Base-by-base conservation (phyloP, 176 grass and related monocot genomes). In the Canna indica region DNA sequence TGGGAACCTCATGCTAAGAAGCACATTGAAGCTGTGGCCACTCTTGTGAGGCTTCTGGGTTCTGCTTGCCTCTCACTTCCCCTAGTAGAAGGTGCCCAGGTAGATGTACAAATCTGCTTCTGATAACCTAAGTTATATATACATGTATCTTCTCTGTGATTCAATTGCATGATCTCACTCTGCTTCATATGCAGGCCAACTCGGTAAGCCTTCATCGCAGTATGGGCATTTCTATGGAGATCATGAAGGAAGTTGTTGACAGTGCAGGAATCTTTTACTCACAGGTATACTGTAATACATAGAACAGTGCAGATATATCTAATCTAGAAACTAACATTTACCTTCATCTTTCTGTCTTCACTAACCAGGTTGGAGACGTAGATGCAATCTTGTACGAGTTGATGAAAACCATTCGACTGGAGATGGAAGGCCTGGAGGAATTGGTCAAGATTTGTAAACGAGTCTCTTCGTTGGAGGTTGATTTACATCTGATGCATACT, bases 361-460 rank as follows among this genome's bases (percentile, higher is more conserved):
- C 54, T n/a, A 34, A 36, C 48, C 78, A 96, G 92, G 83, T 79
- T 13, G 74, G 81, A 3, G 78, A 54, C 24, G 60, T 85, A 22
- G 76, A 79, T 73, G 36, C 70, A 59, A 45, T 79, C 25, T 58
- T 91, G 7, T 65, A 26, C 6, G 88, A 96, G 28, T 76, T 96
- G 2, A 41, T 25, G 31, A 60, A 75, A 58, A 87, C 77, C 67
- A 85, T 91, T 27, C 73, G 45, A 71, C 63, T 75, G 83, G 92
- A 96, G 78, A 66, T 85, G 57, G 83, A 96, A 58, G 84, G 88
- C 67, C 73, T 96, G 45, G 62, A 96, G 62, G 83, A 96, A 62
- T 73, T 87, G 59, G 85, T 84, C 52, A 73, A 85, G 22, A 71
- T 96, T 25, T 73, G 59, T 58, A 85, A 74, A 72, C 68, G 78